Percentiles rank a stretch among this genome's conserved stretches.
These are phyloP conservation scores for Dactylella cylindrospora DNA, from an alignment of 2,329 filamentous ascomycete species.

Conservation along the genomic window DNA sequence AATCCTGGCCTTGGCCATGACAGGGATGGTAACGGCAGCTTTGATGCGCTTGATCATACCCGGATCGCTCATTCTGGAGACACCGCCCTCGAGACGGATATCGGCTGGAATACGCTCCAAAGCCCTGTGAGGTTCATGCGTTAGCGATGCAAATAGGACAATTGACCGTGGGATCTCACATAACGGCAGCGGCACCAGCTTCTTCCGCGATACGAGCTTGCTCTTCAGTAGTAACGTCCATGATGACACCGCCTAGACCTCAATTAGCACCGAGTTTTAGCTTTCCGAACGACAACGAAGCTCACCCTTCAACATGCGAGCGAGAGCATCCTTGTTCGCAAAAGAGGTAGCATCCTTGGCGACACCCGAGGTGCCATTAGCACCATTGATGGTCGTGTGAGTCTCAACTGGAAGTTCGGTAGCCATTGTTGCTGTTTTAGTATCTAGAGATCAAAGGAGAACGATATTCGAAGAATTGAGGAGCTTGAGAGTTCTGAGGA, in stretches of 20 bases:
- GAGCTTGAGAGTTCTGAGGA: neutral
- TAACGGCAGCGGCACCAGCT: constrained; percentile 91
- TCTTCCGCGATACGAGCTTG: constrained; percentile 97
- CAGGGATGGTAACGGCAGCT: constrained; percentile 89
- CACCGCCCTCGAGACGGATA: constrained; percentile 87
- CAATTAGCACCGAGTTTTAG: no score
- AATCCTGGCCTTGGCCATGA: constrained; percentile 98
- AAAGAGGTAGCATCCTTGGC: constrained; percentile 61
- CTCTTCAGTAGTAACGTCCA: constrained; percentile 94
- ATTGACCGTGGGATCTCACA: constrained; percentile 56
- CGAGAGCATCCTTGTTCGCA: constrained; percentile 89
- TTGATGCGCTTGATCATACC: constrained; percentile 94
- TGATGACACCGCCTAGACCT: constrained; percentile 81
- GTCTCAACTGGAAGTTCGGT: constrained; percentile 31
- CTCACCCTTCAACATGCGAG: constrained; percentile 90
- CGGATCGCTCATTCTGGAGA: constrained; percentile 95
- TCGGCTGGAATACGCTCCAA: constrained; percentile 96
- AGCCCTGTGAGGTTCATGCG: constrained; percentile 55
- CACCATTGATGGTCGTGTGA: constrained; percentile 20
- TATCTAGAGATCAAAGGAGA: neutral
- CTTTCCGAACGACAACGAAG: neutral
- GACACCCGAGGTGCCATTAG: constrained; percentile 46
- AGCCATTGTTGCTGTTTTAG: constrained; percentile 21
- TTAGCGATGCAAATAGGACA: neutral
- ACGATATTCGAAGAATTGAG: neutral